Conservation (phyloP, 2,329 filamentous ascomycete genomes). For the Emericellopsis atlantica region DNA sequence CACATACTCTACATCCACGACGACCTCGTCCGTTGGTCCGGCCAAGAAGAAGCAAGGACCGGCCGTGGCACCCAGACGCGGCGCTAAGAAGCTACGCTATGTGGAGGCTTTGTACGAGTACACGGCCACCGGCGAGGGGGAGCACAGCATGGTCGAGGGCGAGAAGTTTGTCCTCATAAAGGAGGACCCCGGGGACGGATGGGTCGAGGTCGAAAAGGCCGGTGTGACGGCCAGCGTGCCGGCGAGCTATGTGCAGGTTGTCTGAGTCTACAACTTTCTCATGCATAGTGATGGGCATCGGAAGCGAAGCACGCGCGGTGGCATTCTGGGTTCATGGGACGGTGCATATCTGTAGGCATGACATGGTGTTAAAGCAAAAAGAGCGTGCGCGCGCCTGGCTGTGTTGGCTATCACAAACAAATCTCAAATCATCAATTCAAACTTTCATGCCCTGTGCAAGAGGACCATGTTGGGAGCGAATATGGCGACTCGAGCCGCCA, state of each 20-base stretch:
- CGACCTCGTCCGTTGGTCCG: conserved; percentile 19
- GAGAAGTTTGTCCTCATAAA: conserved; percentile 85
- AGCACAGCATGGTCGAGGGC: conserved; percentile 84
- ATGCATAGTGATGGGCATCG: too few relatives aligned
- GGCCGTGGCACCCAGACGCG: conserved; percentile 77
- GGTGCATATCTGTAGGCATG: too few relatives aligned
- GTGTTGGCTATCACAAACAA: too few relatives aligned
- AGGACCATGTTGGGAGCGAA: too few relatives aligned
- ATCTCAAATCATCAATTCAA: too few relatives aligned
- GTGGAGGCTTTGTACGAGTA: conserved; percentile 93
- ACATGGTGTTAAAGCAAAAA: too few relatives aligned
- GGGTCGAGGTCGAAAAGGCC: conserved; percentile 92
- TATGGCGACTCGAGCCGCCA: too few relatives aligned
- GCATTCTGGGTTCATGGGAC: too few relatives aligned
- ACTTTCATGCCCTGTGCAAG: too few relatives aligned
- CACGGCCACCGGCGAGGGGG: conserved; percentile 67
- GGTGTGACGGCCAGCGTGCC: conserved; percentile 81
- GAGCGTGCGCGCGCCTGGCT: too few relatives aligned
- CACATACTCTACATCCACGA: conserved; percentile 60
- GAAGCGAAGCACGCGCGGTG: too few relatives aligned
- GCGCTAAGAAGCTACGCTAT: conserved; percentile 88
- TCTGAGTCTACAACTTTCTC: conserved; percentile 13
- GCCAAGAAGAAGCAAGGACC: conserved; percentile 72
- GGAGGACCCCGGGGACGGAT: conserved; percentile 83
- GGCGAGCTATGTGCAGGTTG: conserved; percentile 79